Evolutionary conservation across 805 yeast genomes (phyloP).

Genomic region (Saccharomycopsis microspora): DNA sequence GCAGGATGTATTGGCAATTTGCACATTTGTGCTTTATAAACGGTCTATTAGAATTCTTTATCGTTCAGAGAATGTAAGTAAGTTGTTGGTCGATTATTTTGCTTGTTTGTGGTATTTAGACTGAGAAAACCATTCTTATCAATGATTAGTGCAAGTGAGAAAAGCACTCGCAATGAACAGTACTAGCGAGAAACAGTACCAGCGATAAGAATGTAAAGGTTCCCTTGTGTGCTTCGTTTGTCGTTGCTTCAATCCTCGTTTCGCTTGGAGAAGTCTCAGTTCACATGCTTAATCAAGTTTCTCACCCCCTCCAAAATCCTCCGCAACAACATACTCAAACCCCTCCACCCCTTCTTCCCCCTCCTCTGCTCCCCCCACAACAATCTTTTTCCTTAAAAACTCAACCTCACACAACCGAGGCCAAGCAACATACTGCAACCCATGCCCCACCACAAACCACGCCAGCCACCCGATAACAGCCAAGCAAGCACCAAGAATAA

Average conservation of each 20-base stretch:
- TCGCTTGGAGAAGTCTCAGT: neutral
- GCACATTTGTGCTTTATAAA: too few relatives aligned
- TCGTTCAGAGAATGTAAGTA: too few relatives aligned
- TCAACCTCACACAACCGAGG: conserved; percentile 64
- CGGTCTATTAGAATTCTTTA: too few relatives aligned
- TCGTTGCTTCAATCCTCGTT: neutral
- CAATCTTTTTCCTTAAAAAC: conserved; percentile 26
- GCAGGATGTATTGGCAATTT: too few relatives aligned
- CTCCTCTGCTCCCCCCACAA: conserved; percentile 1
- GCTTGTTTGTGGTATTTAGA: too few relatives aligned
- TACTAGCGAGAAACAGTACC: too few relatives aligned
- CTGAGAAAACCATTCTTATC: too few relatives aligned
- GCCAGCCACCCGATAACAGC: conserved; percentile 22
- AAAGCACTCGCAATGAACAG: too few relatives aligned
- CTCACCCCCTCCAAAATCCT: conserved; percentile 8
- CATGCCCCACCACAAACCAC: conserved; percentile 41
- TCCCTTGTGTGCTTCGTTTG: neutral
- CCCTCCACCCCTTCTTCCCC: conserved; percentile 14
- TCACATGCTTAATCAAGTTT: conserved; percentile 2
- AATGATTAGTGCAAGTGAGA: too few relatives aligned
- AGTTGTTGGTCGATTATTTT: too few relatives aligned
- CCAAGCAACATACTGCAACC: conserved; percentile 91
- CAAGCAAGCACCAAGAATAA: conserved; percentile 10
- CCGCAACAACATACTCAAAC: conserved; percentile 13
- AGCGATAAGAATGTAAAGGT: neutral